These are phyloP conservation scores for Lentinula guzmanii DNA, from an alignment of 768 basidiomycete genomes.

Conservation along the genomic window DNA sequence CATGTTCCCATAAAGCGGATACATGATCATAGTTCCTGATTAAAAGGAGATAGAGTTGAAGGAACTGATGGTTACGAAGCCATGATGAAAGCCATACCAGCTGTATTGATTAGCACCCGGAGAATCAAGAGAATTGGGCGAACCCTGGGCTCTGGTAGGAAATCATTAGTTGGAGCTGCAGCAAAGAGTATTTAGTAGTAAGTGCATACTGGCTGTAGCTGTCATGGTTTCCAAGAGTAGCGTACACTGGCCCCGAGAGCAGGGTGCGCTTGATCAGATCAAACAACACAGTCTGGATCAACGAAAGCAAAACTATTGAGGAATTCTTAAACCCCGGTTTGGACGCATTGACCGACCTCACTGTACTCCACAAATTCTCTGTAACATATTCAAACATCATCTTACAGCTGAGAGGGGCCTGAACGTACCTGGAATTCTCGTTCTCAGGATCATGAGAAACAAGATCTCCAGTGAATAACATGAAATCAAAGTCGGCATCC, in stretches of 20 bases:
- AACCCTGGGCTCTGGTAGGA: constrained; percentile 46
- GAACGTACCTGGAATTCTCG: constrained; percentile 50
- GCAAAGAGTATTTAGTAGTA: background rate
- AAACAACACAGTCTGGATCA: constrained; percentile 49
- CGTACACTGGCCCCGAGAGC: constrained; percentile 67
- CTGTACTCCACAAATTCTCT: constrained; percentile 58
- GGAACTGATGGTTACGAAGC: background rate
- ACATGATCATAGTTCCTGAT: constrained; percentile 75
- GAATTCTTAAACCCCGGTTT: background rate
- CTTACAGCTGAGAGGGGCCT: background rate
- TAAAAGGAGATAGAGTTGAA: background rate
- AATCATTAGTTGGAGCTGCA: background rate
- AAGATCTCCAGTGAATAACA: constrained; percentile 69
- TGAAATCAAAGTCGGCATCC: constrained; percentile 56
- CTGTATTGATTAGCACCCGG: constrained; percentile 54
- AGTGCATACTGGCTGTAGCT: constrained; percentile 54
- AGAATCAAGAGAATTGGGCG: constrained; percentile 52
- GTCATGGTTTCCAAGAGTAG: constrained; percentile 75
- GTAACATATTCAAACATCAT: background rate
- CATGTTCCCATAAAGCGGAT: constrained; percentile 62
- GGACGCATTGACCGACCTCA: constrained; percentile 38
- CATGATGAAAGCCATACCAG: constrained; percentile 35
- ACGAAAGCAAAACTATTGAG: background rate
- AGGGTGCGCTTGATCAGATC: constrained; percentile 60
- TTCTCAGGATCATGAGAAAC: constrained; percentile 66